A percentile compares a stretch with the other conserved stretches of the same genome.
Conservation (phyloP, 2,329 filamentous ascomycete genomes). For the Mollisiaceae sp. region DNA sequence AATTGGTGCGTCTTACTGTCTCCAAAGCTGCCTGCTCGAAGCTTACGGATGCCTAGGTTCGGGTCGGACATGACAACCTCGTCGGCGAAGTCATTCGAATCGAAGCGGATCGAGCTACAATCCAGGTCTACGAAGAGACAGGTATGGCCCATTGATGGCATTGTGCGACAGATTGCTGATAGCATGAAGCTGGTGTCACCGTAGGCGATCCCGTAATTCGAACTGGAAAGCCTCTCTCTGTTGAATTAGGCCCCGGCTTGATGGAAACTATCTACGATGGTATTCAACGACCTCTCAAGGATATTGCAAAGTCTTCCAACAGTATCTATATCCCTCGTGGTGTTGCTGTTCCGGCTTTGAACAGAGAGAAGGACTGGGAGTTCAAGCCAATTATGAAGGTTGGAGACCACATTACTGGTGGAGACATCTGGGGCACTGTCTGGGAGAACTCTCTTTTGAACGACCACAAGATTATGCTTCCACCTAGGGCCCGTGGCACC, state of each 20-base stretch:
- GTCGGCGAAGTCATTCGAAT: slow-evolving; percentile 99
- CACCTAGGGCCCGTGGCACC: slow-evolving; percentile 85
- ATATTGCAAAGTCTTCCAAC: slow-evolving; percentile 76
- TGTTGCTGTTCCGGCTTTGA: slow-evolving; percentile 83
- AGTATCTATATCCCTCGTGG: slow-evolving; percentile 98
- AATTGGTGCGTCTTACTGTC: slow-evolving; percentile 62
- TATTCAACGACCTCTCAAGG: slow-evolving; percentile 92
- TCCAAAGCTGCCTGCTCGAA: slow-evolving; percentile 51
- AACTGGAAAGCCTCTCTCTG: slow-evolving; percentile 94
- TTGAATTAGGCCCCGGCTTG: slow-evolving; percentile 94
- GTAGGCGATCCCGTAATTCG: slow-evolving; percentile 91
- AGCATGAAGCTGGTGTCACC: slow-evolving; percentile 79
- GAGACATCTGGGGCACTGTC: slow-evolving; percentile 93
- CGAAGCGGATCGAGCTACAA: slow-evolving; percentile 91
- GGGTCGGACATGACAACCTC: slow-evolving; percentile 88
- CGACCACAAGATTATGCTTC: slow-evolving; percentile 91
- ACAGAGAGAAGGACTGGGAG: slow-evolving; percentile 94
- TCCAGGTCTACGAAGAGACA: slow-evolving; percentile 99
- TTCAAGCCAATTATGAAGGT: slow-evolving; percentile 92
- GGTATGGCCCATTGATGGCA: slow-evolving; percentile 57
- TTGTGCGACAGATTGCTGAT: slow-evolving; percentile 31
- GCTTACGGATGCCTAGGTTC: slow-evolving; percentile 62
- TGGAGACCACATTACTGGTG: slow-evolving; percentile 94
- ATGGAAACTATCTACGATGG: slow-evolving; percentile 99
- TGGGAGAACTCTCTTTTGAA: slow-evolving; percentile 95